Percentiles rank a stretch among this genome's conserved stretches.
Evolutionary conservation across 2,329 filamentous ascomycete species (phyloP).

Genomic region (Fusarium buxicola): DNA sequence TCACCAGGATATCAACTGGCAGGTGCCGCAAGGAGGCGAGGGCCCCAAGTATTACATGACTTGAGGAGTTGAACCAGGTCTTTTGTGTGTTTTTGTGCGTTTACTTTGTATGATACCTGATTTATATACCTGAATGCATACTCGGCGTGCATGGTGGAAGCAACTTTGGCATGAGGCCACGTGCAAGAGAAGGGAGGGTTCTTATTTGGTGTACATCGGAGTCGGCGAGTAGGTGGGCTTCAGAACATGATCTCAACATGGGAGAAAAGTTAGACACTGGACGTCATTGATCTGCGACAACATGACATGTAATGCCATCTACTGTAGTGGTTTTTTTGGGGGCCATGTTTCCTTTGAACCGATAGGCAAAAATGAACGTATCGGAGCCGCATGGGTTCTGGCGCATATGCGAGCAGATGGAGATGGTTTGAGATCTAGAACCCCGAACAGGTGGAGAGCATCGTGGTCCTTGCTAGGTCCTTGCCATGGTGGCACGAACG

Average conservation of each 20-base stretch:
- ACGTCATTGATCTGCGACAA: slow-evolving; percentile 3
- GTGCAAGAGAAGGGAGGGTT: slow-evolving; percentile 23
- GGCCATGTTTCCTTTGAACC: not conserved
- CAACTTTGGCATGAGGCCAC: slow-evolving; percentile 13
- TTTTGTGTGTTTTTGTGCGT: slow-evolving; percentile 20
- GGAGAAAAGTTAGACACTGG: not conserved
- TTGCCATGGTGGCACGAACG: slow-evolving; percentile 1
- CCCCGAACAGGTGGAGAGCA: slow-evolving; percentile 31
- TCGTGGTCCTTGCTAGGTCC: slow-evolving; percentile 2
- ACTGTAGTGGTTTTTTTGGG: not conserved
- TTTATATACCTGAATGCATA: slow-evolving; percentile 41
- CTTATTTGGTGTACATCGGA: slow-evolving; percentile 35
- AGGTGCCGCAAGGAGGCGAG: slow-evolving; percentile 91
- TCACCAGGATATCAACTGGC: slow-evolving; percentile 96
- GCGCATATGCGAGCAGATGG: slow-evolving; percentile 32
- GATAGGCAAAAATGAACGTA: not conserved
- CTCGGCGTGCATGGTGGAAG: slow-evolving; percentile 33
- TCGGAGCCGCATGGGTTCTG: slow-evolving; percentile 27
- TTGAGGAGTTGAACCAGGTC: slow-evolving; percentile 44
- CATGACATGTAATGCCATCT: not conserved
- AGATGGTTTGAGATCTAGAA: slow-evolving; percentile 27
- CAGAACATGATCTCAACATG: slow-evolving; percentile 5
- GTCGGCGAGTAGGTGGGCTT: slow-evolving; percentile 23
- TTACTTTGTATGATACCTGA: slow-evolving; percentile 45
- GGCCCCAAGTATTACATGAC: slow-evolving; percentile 79